Evolutionary conservation across 768 basidiomycete genomes (phyloP).

Genomic region (Collybia nuda): DNA sequence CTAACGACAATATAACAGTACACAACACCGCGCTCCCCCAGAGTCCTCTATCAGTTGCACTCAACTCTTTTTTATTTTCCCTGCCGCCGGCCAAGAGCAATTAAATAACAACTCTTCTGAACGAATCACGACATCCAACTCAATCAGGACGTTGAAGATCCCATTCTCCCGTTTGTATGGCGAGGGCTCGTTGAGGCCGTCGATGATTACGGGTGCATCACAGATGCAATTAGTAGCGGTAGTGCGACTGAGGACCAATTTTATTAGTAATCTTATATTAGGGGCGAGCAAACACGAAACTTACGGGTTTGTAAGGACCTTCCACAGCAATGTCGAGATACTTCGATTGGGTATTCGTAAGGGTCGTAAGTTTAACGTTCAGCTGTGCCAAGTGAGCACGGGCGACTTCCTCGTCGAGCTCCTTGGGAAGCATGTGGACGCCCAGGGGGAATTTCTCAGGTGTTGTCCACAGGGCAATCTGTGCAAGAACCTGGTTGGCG

Average conservation of each 20-base stretch:
- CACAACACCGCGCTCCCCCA: slow-evolving; percentile 16
- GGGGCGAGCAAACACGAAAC: not conserved
- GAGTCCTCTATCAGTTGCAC: slow-evolving; percentile 25
- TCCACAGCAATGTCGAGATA: slow-evolving; percentile 90
- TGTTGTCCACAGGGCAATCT: slow-evolving; percentile 97
- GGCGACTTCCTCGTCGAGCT: slow-evolving; percentile 98
- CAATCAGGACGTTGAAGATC: slow-evolving; percentile 68
- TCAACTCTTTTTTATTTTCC: slow-evolving; percentile 22
- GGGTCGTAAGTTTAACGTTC: slow-evolving; percentile 89
- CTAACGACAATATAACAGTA: not conserved
- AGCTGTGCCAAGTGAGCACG: slow-evolving; percentile 91
- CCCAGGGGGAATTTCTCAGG: slow-evolving; percentile 92
- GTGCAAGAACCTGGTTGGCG: slow-evolving; percentile 96
- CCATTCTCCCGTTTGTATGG: slow-evolving; percentile 52
- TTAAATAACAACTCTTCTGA: slow-evolving; percentile 45
- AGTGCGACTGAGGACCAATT: slow-evolving; percentile 28
- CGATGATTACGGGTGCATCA: slow-evolving; percentile 32
- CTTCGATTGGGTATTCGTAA: slow-evolving; percentile 70
- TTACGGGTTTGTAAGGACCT: slow-evolving; percentile 64
- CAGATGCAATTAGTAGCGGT: slow-evolving; percentile 44
- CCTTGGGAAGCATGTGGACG: slow-evolving; percentile 98
- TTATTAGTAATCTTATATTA: not conserved
- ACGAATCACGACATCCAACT: slow-evolving; percentile 50
- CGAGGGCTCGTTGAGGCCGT: slow-evolving; percentile 83
- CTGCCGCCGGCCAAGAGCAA: slow-evolving; percentile 44